A percentile compares a stretch with the other conserved stretches of the same genome.
These are phyloP conservation scores for Mucor piriformis DNA, from an alignment of 371 early-diverging fungal species.

Conservation along the genomic window DNA sequence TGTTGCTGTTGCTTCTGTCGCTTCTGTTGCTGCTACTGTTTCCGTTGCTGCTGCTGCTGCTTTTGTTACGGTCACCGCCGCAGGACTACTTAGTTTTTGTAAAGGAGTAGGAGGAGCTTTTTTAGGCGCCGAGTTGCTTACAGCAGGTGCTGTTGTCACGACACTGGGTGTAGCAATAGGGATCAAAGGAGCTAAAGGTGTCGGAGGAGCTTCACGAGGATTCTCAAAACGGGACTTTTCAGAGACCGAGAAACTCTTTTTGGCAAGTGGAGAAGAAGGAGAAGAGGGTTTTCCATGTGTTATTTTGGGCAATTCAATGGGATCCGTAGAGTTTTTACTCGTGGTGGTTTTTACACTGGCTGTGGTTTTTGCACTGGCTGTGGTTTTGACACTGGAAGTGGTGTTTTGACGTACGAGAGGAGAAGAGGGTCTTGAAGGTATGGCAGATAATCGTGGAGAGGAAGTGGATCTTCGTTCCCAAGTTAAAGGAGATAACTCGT, in stretches of 20 bases:
- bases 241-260: slow-evolving; percentile 12
- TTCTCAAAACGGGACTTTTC: slow-evolving; percentile 34
- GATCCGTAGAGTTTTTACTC: background rate
- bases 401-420: slow-evolving; percentile 12
- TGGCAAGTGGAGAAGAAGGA: slow-evolving; percentile 25
- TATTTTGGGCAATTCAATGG: slow-evolving; percentile 21
- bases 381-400: background rate
- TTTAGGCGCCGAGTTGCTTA: too few species aligned
- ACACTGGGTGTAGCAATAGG: background rate
- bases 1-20: too few species aligned
- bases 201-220: slow-evolving; percentile 33
- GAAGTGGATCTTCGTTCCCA: slow-evolving; percentile 44
- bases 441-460: slow-evolving; percentile 23
- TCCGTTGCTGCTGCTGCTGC: too few species aligned
- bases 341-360: background rate
- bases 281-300: slow-evolving; percentile 3
- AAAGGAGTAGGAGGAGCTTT: slow-evolving; percentile 16
- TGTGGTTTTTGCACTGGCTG: background rate
- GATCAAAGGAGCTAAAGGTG: background rate
- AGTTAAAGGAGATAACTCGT: slow-evolving; percentile 10
- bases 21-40: too few species aligned
- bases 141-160: background rate
- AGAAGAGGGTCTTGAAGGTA: slow-evolving; percentile 12
- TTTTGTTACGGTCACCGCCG: too few species aligned
- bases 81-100: slow-evolving; percentile 9